Evolutionary conservation across 192 early-diverging fungal species (phyloP).

Genomic region (Diversispora eburnea): DNA sequence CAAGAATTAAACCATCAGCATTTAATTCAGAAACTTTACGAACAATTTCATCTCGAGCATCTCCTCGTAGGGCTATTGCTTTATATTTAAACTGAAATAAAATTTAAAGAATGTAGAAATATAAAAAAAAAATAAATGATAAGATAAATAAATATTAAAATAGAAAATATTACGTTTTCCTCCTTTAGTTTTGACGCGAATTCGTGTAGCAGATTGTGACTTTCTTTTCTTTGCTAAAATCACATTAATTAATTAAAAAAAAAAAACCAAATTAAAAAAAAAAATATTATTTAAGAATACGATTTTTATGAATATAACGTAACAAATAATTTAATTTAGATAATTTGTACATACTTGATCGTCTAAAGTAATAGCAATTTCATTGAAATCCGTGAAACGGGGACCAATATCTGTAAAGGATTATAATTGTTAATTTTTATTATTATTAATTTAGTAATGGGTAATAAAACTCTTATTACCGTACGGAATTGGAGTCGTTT

Average conservation of each 20-base stretch:
- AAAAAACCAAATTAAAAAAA: no score
- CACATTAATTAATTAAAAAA: no score
- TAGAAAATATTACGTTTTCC: no score
- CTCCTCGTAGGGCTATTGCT: constrained; percentile 58
- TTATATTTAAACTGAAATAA: constrained; percentile 39
- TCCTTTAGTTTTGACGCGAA: constrained; percentile 29
- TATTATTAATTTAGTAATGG: no score
- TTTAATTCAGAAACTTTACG: constrained; percentile 52
- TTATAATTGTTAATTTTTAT: not conserved
- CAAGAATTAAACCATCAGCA: constrained; percentile 59
- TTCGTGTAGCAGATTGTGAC: constrained; percentile 31
- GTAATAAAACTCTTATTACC: not conserved
- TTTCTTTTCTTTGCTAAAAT: constrained; percentile 27
- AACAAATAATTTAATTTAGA: no score
- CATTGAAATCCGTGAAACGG: constrained; percentile 33
- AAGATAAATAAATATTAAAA: constrained; percentile 21
- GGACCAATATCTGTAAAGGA: no score
- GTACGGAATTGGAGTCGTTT: constrained; percentile 32
- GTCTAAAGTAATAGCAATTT: constrained; percentile 31
- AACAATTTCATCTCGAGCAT: constrained; percentile 57
- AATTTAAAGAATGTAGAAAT: not conserved
- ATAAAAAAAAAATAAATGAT: not conserved
- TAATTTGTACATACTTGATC: no score
- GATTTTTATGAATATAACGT: no score
- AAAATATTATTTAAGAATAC: no score